Evolutionary conservation across 2,329 filamentous ascomycete species (phyloP), one percentile per base, ranked within the genome.

Genomic region (Alternaria longipes): DNA sequence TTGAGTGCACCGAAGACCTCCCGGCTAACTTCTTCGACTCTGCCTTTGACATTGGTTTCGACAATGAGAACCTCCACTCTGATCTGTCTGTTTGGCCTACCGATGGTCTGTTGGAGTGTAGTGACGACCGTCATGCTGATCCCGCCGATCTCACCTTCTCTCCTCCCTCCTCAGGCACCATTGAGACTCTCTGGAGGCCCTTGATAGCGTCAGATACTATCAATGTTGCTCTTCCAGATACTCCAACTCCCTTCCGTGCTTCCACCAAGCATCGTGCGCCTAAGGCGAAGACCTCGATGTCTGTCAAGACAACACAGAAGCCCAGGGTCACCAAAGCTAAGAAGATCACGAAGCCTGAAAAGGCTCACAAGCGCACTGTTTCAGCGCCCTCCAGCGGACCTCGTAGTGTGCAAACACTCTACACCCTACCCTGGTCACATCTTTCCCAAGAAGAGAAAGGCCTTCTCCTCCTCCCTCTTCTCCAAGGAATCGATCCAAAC

Each of bases 401-500:
- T n/a, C 41, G 53, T 30, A 40, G 47, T 2, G 22, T 54, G 11
- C 30, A 56, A 14, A 62, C 67, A 20, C 56, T 72, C 2, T 59
- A 66, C 49, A 20, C 34, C 12, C 51, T 44, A 1, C 42, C 53
- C 3, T 74, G 68, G 61, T 28, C 22, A 8, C 52, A 40, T 1
- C 59, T 74, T 5, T 45, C 52, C 1, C 22, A 53, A 3, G 47
- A 63, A 8, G 72, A 74, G 50, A 69, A 71, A 50, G 44, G 52
- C 2, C 62, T 64, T 3, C 22, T 74, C 7, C 49, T 74, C 3
- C 55, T 69, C 0, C 69, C 66, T 5, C 51, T 74, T 6, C 56
- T 72, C 8, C 58, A 66, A 6, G 66, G 66, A 11, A 49, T 66
- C 8, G 59, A 74, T 16, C 71, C 70, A 2, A 28, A n/a, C 14